phyloP scores from a whole-genome alignment of 306 rosid genomes.

The Vicia faba region DNA sequence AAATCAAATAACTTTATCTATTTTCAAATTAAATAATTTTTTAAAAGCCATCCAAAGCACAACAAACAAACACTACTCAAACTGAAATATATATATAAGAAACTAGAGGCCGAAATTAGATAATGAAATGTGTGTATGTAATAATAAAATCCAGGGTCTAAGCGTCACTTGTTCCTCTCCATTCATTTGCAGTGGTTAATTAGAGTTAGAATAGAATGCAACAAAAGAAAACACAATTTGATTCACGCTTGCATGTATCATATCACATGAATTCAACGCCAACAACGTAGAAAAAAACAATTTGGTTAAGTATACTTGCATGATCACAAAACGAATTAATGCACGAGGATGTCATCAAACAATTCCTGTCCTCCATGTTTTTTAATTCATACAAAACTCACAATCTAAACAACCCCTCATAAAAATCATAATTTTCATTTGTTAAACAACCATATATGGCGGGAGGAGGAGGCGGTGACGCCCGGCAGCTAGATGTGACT shows the following conservation, averaged over 20 bases:
- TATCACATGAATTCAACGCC: background rate
- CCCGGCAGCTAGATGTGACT: conserved; percentile 69
- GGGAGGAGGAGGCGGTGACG: conserved; percentile 50
- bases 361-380: conserved; percentile 24
- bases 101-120: conserved; percentile 34
- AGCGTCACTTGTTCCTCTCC: conserved; percentile 51
- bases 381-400: conserved; percentile 11
- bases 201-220: conserved; percentile 29
- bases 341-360: conserved; percentile 18
- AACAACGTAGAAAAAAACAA: conserved; percentile 6
- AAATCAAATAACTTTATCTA: too few species aligned
- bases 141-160: conserved; percentile 27
- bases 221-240: conserved; percentile 10
- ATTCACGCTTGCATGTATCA: background rate
- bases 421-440: background rate
- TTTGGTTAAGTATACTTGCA: background rate
- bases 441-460: conserved; percentile 41
- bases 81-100: background rate
- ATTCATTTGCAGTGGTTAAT: conserved; percentile 41
- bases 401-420: conserved; percentile 5
- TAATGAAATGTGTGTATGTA: conserved; percentile 11
- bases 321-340: conserved; percentile 2
- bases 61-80: too few species aligned
- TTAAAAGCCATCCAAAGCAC: too few species aligned
- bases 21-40: too few species aligned